These are phyloP conservation scores for Phylloporus rhodoxanthus DNA, from an alignment of 768 basidiomycete genomes.

Conservation along the genomic window DNA sequence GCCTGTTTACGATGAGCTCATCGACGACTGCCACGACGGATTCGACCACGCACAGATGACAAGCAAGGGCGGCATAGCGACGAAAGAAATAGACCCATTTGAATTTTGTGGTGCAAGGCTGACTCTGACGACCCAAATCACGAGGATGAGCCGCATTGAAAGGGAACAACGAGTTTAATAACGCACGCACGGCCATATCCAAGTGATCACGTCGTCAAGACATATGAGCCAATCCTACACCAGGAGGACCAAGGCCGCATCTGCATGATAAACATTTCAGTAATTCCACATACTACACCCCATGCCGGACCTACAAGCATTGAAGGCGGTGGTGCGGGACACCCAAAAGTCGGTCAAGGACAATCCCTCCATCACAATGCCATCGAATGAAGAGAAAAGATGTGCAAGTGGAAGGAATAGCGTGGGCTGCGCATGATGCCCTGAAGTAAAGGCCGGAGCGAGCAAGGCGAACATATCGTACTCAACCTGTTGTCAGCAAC, in stretches of 20 bases:
- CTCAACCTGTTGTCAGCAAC: neutral
- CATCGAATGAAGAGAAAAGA: neutral
- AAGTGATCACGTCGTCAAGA: constrained; percentile 5
- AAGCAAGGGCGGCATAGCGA: constrained; percentile 6
- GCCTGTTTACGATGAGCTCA: neutral
- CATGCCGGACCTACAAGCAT: constrained; percentile 4
- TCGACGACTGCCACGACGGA: neutral
- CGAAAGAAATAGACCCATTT: constrained; percentile 11
- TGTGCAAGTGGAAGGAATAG: neutral
- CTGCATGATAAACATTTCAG: neutral
- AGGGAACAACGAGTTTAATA: neutral
- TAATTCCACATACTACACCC: neutral
- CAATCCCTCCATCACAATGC: constrained; percentile 4
- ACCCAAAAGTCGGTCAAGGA: constrained; percentile 6
- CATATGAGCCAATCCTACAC: constrained; percentile 10
- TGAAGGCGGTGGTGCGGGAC: constrained; percentile 7
- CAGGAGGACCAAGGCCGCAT: constrained; percentile 2
- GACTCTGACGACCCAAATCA: neutral
- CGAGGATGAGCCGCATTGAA: neutral
- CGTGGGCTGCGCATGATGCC: neutral
- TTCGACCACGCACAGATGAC: constrained; percentile 4
- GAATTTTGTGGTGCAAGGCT: neutral
- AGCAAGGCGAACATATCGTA: neutral
- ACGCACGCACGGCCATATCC: constrained; percentile 6
- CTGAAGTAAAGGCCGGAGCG: neutral